Base-by-base conservation (phyloP, 257 asterid species). In the Anisodus acutangulus region DNA sequence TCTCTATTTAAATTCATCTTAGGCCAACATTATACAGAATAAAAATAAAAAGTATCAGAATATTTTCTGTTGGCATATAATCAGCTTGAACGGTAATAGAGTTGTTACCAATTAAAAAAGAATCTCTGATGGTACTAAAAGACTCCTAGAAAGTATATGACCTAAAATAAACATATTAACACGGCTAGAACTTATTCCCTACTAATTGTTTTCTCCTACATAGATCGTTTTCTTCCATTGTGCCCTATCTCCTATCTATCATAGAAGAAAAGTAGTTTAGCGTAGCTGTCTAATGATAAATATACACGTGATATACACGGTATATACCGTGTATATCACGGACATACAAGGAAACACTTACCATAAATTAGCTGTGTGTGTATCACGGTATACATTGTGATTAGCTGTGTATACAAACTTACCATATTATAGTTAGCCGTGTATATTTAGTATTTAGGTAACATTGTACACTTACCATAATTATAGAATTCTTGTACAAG, bases 91-190 rank as follows among this genome's bases (percentile, higher is more conserved):
- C 17, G 15, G 5, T 10, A 31, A 64, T 31, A 41, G 4, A 49
- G 12, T 49, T 8, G 3, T 49, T 49, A 31, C 11, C 54, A 49
- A 49, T 49, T 11, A 49, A 49, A 49, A 9, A 49, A 49, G 47
- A 66, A 66, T 66, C 19, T 66, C 19, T 12, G 74, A 6, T 67
- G 3, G 22, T 12, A 22, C 37, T 35, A 67, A 67, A 67, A 41
- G 22, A 67, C 49, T 67, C 74, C 74, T 37, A 37, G 74, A 67
- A 35, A 67, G 74, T 67, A 37, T 67, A 37, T 19, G 74, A 37
- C 49, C 49, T 67, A 67, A 41, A 67, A 37, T 37, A 6, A 67
- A 67, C 8, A 0, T 67, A 37, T 47, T 67, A 67, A 67, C 49
- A 37, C 13, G 74, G 22, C 74, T 6, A 67, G 74, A 67, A 67